Evolutionary conservation across 2,329 filamentous ascomycete species (phyloP).

Genomic region (Penicillium sp.): DNA sequence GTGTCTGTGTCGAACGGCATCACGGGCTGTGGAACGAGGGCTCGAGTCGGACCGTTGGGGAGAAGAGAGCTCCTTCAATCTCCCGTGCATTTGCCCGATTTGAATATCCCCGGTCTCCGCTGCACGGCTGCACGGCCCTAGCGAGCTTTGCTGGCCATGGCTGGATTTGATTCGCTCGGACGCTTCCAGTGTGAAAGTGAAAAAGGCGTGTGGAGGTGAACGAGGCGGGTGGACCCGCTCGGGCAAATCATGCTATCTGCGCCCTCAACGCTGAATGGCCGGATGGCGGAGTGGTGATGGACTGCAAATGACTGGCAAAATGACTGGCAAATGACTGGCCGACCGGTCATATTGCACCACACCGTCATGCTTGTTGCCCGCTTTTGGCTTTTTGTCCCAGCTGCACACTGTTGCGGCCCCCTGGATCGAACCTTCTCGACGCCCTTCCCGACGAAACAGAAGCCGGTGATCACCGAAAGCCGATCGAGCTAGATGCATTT

Average conservation of each 20-base stretch:
- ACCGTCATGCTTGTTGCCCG: no score
- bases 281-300: no score
- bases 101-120: slow-evolving; percentile 2
- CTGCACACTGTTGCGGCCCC: no score
- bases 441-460: neutral
- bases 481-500: slow-evolving; percentile 2
- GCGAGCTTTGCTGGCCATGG: neutral
- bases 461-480: slow-evolving; percentile 10
- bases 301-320: no score
- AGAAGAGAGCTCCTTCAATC: neutral
- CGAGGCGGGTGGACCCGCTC: neutral
- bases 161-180: neutral
- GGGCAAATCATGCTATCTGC: no score
- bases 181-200: neutral
- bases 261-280: no score
- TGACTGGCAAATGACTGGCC: no score
- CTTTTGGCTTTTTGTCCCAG: no score
- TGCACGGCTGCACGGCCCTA: slow-evolving; percentile 1
- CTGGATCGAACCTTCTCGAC: neutral
- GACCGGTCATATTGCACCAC: no score
- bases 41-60: no score
- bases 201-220: neutral
- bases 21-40: slow-evolving; percentile 7
- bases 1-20: slow-evolving; percentile 8
- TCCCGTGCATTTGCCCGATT: slow-evolving; percentile 27